These are phyloP conservation scores for Neonectria sp. DNA, from an alignment of 2,329 filamentous ascomycete species.

Conservation along the genomic window DNA sequence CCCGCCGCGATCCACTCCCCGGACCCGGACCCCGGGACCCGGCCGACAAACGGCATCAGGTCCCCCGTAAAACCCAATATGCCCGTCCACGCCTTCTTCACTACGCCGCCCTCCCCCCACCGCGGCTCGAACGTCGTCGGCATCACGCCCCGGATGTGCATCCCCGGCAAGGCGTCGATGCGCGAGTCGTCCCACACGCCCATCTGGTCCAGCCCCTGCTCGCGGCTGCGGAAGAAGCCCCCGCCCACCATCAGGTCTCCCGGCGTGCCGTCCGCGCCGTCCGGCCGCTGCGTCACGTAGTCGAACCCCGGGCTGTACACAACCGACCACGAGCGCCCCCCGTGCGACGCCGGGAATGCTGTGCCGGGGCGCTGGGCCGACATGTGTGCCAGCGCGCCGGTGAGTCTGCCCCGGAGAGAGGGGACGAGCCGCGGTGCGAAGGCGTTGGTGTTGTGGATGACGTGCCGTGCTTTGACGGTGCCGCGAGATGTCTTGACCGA, in stretches of 20 bases:
- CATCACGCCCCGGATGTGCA: conserved; percentile 60
- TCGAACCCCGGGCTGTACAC: conserved; percentile 64
- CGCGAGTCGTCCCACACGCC: conserved; percentile 63
- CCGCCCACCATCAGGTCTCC: conserved; percentile 70
- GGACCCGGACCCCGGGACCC: conserved; percentile 52
- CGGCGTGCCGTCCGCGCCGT: conserved; percentile 42
- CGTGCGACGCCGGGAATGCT: conserved; percentile 49
- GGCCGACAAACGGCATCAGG: conserved; percentile 64
- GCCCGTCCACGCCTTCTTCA: conserved; percentile 65
- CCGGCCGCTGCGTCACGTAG: conserved; percentile 65
- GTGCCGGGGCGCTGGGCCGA: conserved; percentile 62
- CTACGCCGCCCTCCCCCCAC: conserved; percentile 51
- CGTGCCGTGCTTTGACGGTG: conserved; percentile 60
- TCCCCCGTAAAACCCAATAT: conserved; percentile 65
- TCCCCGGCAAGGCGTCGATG: conserved; percentile 56
- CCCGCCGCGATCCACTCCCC: conserved; percentile 69
- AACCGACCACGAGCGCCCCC: conserved; percentile 65
- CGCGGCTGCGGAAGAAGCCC: conserved; percentile 60
- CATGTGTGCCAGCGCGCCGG: conserved; percentile 65
- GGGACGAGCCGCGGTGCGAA: conserved; percentile 67
- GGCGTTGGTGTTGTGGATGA: conserved; percentile 73
- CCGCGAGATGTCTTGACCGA: conserved; percentile 62
- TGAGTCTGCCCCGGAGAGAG: conserved; percentile 61
- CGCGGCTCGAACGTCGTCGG: conserved; percentile 57
- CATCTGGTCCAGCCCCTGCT: conserved; percentile 61